Percentiles rank a stretch among this genome's conserved stretches.
These are phyloP conservation scores for Candida namnaoensis DNA, from an alignment of 805 yeast genomes.

Conservation along the genomic window DNA sequence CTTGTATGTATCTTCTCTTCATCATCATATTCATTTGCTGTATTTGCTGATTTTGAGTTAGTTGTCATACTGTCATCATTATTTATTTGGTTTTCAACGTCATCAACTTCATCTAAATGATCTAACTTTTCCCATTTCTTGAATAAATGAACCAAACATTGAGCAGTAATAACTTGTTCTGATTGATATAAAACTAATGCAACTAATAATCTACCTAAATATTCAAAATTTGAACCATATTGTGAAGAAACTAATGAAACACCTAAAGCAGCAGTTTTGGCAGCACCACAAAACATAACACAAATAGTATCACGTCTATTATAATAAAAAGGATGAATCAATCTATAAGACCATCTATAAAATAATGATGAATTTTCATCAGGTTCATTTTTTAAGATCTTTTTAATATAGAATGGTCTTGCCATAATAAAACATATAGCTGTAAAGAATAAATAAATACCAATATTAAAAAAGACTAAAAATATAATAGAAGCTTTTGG, in stretches of 20 bases:
- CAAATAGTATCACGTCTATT: constrained; percentile 65
- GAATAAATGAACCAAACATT: constrained; percentile 56
- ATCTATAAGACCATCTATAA: constrained; percentile 32
- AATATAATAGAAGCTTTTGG: constrained; percentile 63
- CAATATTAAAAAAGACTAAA: constrained; percentile 76
- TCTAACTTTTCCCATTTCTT: constrained; percentile 47
- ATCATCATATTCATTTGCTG: too few relatives aligned
- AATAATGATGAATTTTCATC: constrained; percentile 29
- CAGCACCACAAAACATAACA: constrained; percentile 83
- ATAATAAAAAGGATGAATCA: constrained; percentile 59
- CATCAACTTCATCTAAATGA: constrained; percentile 8
- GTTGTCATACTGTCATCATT: too few relatives aligned
- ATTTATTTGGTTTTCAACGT: constrained; percentile 7
- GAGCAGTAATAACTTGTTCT: constrained; percentile 80
- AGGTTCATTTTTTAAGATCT: constrained; percentile 39
- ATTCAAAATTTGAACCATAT: constrained; percentile 53
- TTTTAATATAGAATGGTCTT: constrained; percentile 46
- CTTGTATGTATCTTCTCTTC: too few relatives aligned
- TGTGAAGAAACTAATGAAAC: constrained; percentile 77
- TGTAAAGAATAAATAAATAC: constrained; percentile 72
- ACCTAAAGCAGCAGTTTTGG: constrained; percentile 89
- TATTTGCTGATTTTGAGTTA: too few relatives aligned
- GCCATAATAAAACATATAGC: constrained; percentile 48
- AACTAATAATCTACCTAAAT: constrained; percentile 65
- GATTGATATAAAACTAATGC: constrained; percentile 84